Evolutionary conservation across 73 alveolate genomes (phyloP), one percentile per base, ranked within the genome.

Genomic region (Diophrys appendiculata): DNA sequence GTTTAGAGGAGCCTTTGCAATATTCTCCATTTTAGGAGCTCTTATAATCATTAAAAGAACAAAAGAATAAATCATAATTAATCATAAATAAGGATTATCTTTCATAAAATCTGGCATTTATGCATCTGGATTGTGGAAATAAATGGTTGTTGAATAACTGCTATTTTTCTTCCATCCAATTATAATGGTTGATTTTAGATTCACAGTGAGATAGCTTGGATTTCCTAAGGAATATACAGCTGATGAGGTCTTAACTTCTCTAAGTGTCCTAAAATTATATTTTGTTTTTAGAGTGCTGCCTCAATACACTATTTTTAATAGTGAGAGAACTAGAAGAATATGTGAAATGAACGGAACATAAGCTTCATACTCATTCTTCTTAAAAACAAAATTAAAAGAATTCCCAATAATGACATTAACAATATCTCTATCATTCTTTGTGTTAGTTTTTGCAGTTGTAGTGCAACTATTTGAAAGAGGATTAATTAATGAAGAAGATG

Each of bases 291-390:
- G 60, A 43, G n/a, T 43, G n/a, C 60, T 43, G n/a, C 60, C 60
- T 43, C 60, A 43, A 43, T 43, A 43, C 60, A 43, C 60, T 11
- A 43, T 43, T 11, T 43, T 43, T 18, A 43, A 43, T 18, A 11
- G n/a, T 43, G 60, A 43, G 60, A 8, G 85, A 56, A 24, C 85
- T 24, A 76, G 60, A 56, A 28, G 85, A 64, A 34, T 76, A 3
- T 76, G 85, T 24, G 60, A 56, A 76, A 56, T 76, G 77, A 76
- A 76, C 31, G 85, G 85, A 35, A 52, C 60, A 76, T 27, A 33
- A 2, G 78, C 85, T 8, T 69, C 55, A 25, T 25, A 52, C 25
- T n/a, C 34, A 65, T 76, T 76, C 31, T 26, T 73, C 23, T 35
- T 64, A 1, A 76, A 43, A 34, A 33, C 76, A 2, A 60, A 25